Evolutionary conservation across 768 basidiomycete genomes (phyloP), one percentile per base, ranked within the genome.

Genomic region (Inosperma sp.): DNA sequence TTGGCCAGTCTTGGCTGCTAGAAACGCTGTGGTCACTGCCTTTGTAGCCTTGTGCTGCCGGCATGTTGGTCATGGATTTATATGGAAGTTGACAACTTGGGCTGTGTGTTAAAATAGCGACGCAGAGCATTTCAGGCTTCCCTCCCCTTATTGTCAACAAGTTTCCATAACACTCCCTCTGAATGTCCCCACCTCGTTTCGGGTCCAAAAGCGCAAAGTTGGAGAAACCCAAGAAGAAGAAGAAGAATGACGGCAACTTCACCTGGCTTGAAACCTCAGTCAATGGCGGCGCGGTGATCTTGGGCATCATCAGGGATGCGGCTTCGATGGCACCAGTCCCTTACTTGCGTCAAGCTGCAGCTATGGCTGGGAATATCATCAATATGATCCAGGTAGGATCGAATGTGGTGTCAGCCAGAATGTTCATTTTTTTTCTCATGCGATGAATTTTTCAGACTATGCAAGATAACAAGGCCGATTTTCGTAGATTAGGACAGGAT

Each of bases 291-390:
- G 48, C 34, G 2, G 30, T 48, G 13, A 25, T 49, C 21, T 41
- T 54, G 4, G 3, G 4, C 7, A 1, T 26, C 9, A 22, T 63
- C 17, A 31, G 42, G 12, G 49, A 57, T 13, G 59, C 57, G 8
- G 53, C 57, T 2, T n/a, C 31, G 10, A 16, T 56, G 6, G 55
- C 57, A 0, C 59, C 60, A 3, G 22, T 61, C 8, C 62, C 62
- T 1, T 61, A 56, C 41, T 44, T 63, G 6, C 52, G 51, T 19
- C 43, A 50, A 21, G 62, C 59, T 3, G 62, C 59, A 12, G 56
- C 49, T 2, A 34, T 48, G 2, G 49, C 57, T 2, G 13, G 61
- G 2, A 48, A n/a, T 19, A 47, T 63, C 29, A 39, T 58, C 10
- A 49, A 56, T 12, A 58, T 34, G 2, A 30, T 59, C 2, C 55